These are phyloP conservation scores for Bipolaris oryzae DNA, from an alignment of 2,329 filamentous ascomycete species.

Conservation along the genomic window DNA sequence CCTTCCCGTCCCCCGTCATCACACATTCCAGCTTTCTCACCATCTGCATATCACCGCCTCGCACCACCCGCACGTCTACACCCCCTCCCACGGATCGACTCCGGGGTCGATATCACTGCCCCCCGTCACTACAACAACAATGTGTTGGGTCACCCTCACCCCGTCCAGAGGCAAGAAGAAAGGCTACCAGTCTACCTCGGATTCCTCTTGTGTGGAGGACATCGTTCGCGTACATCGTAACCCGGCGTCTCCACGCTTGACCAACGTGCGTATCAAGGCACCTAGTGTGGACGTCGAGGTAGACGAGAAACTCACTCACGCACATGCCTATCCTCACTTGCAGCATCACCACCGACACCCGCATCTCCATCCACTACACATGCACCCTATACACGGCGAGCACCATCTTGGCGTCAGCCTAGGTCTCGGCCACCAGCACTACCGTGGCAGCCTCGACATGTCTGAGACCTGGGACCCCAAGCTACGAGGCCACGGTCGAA, in stretches of 20 bases:
- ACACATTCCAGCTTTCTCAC: conserved; percentile 26
- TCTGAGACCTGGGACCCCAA: conserved; percentile 5
- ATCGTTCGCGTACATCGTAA: conserved; percentile 37
- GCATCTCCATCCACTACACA: conserved; percentile 34
- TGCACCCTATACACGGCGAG: conserved; percentile 31
- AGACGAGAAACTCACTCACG: conserved; percentile 26
- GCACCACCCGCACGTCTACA: conserved; percentile 30
- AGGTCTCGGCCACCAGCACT: conserved; percentile 12
- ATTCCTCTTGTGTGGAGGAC: conserved; percentile 35
- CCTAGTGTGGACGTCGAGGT: conserved; percentile 28
- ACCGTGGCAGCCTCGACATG: conserved; percentile 3
- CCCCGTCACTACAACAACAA: conserved; percentile 21
- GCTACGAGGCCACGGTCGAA: conserved; percentile 32
- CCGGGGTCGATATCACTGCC: conserved; percentile 15
- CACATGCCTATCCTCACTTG: conserved; percentile 26
- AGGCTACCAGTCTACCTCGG: conserved; percentile 23
- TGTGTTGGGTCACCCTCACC: conserved; percentile 45
- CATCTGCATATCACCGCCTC: conserved; percentile 29
- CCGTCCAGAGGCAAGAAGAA: conserved; percentile 29
- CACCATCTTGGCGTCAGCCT: conserved; percentile 6
- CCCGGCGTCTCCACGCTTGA: conserved; percentile 26
- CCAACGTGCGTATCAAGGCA: conserved; percentile 30
- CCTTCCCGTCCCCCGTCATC: conserved; percentile 28
- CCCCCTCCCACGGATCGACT: conserved; percentile 29
- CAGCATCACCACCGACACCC: conserved; percentile 26